phyloP scores from a whole-genome alignment of 1,284 basidiomycete species.

The Somion occarium region DNA sequence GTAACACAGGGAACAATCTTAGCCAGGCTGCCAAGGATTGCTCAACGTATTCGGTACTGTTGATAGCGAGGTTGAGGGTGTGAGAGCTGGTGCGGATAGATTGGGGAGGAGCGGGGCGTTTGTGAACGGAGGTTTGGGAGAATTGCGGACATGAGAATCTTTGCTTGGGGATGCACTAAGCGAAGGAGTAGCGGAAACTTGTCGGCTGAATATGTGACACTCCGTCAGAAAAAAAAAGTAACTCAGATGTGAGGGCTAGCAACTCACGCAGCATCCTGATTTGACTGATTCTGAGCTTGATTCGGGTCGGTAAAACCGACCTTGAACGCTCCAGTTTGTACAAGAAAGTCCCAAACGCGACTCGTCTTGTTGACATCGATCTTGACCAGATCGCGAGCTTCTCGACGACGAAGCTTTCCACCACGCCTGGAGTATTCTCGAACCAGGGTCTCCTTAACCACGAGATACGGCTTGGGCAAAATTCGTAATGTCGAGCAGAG shows the following conservation, averaged over 20 bases:
- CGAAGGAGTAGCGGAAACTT: conserved; percentile 25
- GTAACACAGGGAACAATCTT: neutral
- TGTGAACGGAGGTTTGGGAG: conserved; percentile 27
- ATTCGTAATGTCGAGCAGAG: conserved; percentile 89
- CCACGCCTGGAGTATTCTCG: conserved; percentile 88
- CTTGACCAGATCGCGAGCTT: conserved; percentile 85
- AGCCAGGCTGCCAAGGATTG: neutral
- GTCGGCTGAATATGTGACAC: too few species aligned
- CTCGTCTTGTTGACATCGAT: conserved; percentile 91
- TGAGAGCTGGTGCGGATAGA: conserved; percentile 6
- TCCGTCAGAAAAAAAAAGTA: neutral
- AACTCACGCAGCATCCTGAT: conserved; percentile 8
- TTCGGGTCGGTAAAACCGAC: conserved; percentile 23
- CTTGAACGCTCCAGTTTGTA: conserved; percentile 65
- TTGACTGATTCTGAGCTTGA: neutral
- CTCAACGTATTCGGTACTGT: neutral
- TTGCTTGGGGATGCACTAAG: conserved; percentile 36
- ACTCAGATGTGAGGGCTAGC: neutral
- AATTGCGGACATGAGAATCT: conserved; percentile 28
- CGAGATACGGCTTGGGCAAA: conserved; percentile 87
- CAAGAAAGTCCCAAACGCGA: conserved; percentile 86
- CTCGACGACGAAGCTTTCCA: conserved; percentile 78
- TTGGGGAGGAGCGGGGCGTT: conserved; percentile 20
- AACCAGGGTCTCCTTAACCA: conserved; percentile 89
- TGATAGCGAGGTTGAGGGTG: conserved; percentile 3